phyloP scores from a whole-genome alignment of 345 rosid genomes.

The Brassica carinata region DNA sequence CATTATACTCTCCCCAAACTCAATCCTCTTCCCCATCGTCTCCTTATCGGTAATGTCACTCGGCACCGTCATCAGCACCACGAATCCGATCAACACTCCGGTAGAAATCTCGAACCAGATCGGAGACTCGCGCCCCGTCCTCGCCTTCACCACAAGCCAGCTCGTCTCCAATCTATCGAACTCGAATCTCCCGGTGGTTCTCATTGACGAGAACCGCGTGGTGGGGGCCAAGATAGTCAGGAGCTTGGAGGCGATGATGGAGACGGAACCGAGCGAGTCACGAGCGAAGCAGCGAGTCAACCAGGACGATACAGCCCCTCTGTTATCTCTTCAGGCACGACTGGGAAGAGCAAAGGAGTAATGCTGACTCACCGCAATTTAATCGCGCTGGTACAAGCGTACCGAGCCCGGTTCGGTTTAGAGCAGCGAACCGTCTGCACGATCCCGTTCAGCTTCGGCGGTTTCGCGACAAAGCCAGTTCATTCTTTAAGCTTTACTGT shows the following conservation, averaged over 20 bases:
- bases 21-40: conserved; percentile 78
- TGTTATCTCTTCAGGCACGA: conserved; percentile 91
- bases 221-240: conserved; percentile 38
- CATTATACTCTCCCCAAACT: conserved; percentile 80
- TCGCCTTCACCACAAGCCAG: conserved; percentile 60
- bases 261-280: conserved; percentile 23
- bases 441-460: conserved; percentile 79
- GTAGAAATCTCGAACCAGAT: conserved; percentile 69
- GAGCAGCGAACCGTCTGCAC: conserved; percentile 67
- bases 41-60: conserved; percentile 88
- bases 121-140: conserved; percentile 58
- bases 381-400: conserved; percentile 62
- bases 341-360: conserved; percentile 90
- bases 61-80: conserved; percentile 85
- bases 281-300: conserved; percentile 62
- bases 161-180: conserved; percentile 56
- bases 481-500: too few species aligned
- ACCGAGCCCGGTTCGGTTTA: conserved; percentile 45
- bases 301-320: conserved; percentile 75
- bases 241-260: conserved; percentile 53
- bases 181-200: conserved; percentile 52
- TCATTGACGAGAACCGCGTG: conserved; percentile 39
- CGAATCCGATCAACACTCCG: conserved; percentile 79
- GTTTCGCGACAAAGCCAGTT: conserved; percentile 47
- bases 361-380: conserved; percentile 69